These are phyloP conservation scores for Bondarzewia mesenterica DNA, from an alignment of 1,284 basidiomycete species.

Conservation along the genomic window DNA sequence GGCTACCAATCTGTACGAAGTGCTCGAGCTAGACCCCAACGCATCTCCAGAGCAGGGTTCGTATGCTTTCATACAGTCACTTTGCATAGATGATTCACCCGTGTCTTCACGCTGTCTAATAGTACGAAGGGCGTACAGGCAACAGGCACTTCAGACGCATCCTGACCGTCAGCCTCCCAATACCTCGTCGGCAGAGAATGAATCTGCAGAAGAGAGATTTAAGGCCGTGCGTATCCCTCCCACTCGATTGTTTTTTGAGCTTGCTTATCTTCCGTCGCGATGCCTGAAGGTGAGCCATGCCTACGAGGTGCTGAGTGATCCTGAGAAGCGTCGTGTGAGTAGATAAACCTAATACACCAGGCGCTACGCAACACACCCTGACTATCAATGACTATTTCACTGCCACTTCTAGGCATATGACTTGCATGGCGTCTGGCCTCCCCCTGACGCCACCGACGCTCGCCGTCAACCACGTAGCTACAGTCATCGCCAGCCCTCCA, in stretches of 20 bases:
- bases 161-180: constrained; percentile 37
- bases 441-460: constrained; percentile 27
- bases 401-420: constrained; percentile 49
- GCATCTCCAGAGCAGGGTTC: constrained; percentile 37
- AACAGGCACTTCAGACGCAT: constrained; percentile 38
- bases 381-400: constrained; percentile 4
- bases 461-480: background rate
- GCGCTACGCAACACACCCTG: background rate
- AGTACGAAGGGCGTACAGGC: constrained; percentile 44
- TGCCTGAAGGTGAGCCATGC: constrained; percentile 37
- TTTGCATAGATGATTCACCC: background rate
- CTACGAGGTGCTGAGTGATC: constrained; percentile 39
- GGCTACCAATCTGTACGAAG: constrained; percentile 53
- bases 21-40: constrained; percentile 27
- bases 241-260: background rate
- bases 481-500: background rate
- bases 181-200: constrained; percentile 29
- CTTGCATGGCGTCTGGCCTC: constrained; percentile 61
- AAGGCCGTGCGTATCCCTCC: constrained; percentile 24
- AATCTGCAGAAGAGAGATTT: constrained; percentile 36
- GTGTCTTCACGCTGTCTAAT: background rate
- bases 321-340: constrained; percentile 31
- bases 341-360: background rate
- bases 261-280: background rate
- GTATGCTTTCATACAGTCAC: constrained; percentile 12